Base-by-base conservation (phyloP, 306 rosid genomes). In the Prunus campanulata region DNA sequence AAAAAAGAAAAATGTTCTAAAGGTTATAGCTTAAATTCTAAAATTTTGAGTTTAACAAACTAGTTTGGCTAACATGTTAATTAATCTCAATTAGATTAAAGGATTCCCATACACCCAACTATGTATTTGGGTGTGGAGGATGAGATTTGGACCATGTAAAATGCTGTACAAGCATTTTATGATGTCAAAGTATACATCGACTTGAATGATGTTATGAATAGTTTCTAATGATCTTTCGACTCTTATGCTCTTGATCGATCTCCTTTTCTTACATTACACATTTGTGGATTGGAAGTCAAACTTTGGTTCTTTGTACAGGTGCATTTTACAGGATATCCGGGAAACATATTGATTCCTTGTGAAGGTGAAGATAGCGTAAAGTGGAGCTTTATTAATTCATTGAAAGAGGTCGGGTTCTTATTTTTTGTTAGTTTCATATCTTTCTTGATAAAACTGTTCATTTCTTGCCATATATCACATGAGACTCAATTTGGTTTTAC, bases 261-360 rank as follows among this genome's bases (percentile, higher is more conserved):
- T 44, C 35, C 18, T 11, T 74, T 30, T 32, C 47, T 42, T 50
- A 46, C 56, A 27, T 46, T 56, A 29, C 51, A 52, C 65, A 8
- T 71, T 50, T 61, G 71, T 54, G 54, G 77, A 49, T 71, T 50
- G 16, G 56, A 66, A n/a, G 72, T 75, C 25, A 81, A 13, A 71
- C 71, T 66, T 59, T 78, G 11, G 11, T 57, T 47, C 75, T 82
- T 50, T 77, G 49, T 79, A 75, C 79, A 93, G 98, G 98, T 95
- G 42, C 97, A 92, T 82, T 95, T 95, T 76, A 88, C 93, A 76
- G 96, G 97, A 84, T 95, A 92, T 82, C 99, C 99, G 1, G 85
- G 83, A 46, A 90, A 83, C 68, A 18, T 87, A 30, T 72, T 95
- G 86, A 86, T 87, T 80, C 97, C 99, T 4, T 95, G 96, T 78